Evolutionary conservation across 169 alveolate genomes (phyloP).

Genomic region (Neospora caninum): DNA sequence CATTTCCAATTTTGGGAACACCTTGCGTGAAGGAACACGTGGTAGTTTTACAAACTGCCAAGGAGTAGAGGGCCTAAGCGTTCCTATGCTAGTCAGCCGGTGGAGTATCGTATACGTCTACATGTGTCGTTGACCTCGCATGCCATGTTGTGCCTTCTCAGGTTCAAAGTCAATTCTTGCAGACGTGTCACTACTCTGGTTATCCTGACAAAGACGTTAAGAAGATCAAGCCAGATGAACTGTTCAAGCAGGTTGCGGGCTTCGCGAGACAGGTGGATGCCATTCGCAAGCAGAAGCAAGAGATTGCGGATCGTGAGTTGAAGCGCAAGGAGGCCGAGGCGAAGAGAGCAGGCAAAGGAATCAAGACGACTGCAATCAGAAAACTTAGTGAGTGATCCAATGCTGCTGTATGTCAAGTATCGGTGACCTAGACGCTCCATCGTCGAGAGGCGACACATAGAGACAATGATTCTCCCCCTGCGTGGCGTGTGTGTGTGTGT

Average conservation of each 20-base stretch:
- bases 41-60: neutral
- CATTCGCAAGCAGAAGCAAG: constrained; percentile 82
- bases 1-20: no score
- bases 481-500: neutral
- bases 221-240: constrained; percentile 84
- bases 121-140: neutral
- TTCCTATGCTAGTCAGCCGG: neutral
- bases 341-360: constrained; percentile 66
- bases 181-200: constrained; percentile 83
- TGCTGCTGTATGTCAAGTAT: neutral
- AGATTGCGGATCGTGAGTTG: constrained; percentile 77
- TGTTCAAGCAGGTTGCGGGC: constrained; percentile 84
- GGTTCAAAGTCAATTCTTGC: constrained; percentile 79
- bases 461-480: neutral
- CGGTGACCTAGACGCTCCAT: neutral
- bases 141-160: constrained; percentile 42
- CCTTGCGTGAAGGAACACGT: neutral
- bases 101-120: neutral
- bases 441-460: neutral
- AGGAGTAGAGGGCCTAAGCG: neutral
- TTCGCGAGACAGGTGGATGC: constrained; percentile 84
- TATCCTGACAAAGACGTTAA: constrained; percentile 86
- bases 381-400: neutral
- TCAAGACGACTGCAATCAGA: neutral
- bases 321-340: constrained; percentile 76